Evolutionary conservation across 495 filamentous ascomycete genomes (phyloP).

Genomic region (Penicillium alfredii): DNA sequence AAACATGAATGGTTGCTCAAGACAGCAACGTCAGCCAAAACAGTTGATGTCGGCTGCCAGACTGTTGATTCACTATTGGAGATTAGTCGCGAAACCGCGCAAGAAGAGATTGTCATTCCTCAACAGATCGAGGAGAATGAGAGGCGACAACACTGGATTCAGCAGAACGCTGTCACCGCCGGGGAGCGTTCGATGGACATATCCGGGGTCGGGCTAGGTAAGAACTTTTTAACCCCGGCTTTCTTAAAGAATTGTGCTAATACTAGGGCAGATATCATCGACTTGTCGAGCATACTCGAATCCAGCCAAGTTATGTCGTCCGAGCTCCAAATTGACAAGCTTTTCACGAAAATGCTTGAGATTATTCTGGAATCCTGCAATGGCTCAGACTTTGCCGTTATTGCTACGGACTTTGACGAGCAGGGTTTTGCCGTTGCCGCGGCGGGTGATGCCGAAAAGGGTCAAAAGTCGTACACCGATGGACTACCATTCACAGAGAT

Average conservation of each 20-base stretch:
- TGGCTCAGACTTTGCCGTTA: conserved; percentile 70
- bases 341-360: conserved; percentile 83
- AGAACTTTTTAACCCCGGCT: conserved; percentile 25
- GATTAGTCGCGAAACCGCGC: conserved; percentile 50
- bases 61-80: conserved; percentile 51
- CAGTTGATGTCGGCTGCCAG: conserved; percentile 66
- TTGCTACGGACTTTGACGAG: conserved; percentile 68
- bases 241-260: conserved; percentile 4
- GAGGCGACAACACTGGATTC: conserved; percentile 66
- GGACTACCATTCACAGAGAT: conserved; percentile 60
- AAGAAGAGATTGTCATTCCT: conserved; percentile 36
- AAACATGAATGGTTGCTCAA: conserved; percentile 69
- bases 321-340: conserved; percentile 74
- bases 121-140: conserved; percentile 52
- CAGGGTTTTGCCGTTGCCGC: conserved; percentile 71
- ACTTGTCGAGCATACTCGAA: conserved; percentile 78
- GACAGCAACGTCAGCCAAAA: conserved; percentile 54
- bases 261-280: conserved; percentile 62
- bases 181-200: conserved; percentile 38
- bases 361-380: conserved; percentile 84
- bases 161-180: conserved; percentile 48
- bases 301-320: conserved; percentile 89
- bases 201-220: conserved; percentile 40
- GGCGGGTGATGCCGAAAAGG: conserved; percentile 62
- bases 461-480: conserved; percentile 48